Evolutionary conservation across 1,139 yeast genomes (phyloP).

Genomic region (Geotrichum aggregatum): DNA sequence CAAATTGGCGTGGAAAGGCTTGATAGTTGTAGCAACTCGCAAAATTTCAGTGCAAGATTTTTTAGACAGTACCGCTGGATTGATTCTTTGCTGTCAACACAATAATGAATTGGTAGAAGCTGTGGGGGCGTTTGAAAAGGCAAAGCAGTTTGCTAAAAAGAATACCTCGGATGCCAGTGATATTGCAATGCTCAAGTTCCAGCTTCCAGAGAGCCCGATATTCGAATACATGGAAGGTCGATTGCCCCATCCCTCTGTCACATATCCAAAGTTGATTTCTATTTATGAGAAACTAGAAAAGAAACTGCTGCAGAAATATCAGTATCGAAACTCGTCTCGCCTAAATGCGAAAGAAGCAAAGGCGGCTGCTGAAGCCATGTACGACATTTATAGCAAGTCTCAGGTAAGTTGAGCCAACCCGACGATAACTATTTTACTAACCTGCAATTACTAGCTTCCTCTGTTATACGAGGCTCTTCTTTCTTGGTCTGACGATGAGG

Average conservation of each 20-base stretch:
- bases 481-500: conserved; percentile 58
- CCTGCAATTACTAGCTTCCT: conserved; percentile 42
- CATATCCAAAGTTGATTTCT: conserved; percentile 50
- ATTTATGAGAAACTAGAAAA: conserved; percentile 46
- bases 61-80: conserved; percentile 36
- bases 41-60: conserved; percentile 43
- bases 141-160: conserved; percentile 29
- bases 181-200: conserved; percentile 48
- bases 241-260: conserved; percentile 50
- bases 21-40: conserved; percentile 51
- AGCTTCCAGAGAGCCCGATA: conserved; percentile 61
- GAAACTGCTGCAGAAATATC: conserved; percentile 28
- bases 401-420: conserved; percentile 35
- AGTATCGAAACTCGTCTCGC: conserved; percentile 34
- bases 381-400: conserved; percentile 49
- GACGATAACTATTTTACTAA: conserved; percentile 44
- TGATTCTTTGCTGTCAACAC: conserved; percentile 29
- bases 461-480: conserved; percentile 53
- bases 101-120: conserved; percentile 33
- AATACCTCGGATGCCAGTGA: conserved; percentile 37
- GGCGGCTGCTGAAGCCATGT: conserved; percentile 45
- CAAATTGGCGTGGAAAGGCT: conserved; percentile 78
- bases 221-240: conserved; percentile 54
- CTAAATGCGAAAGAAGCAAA: conserved; percentile 26
- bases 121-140: conserved; percentile 22